Evolutionary conservation across 2,329 filamentous ascomycete species (phyloP).

Genomic region (Monosporascus sp.): DNA sequence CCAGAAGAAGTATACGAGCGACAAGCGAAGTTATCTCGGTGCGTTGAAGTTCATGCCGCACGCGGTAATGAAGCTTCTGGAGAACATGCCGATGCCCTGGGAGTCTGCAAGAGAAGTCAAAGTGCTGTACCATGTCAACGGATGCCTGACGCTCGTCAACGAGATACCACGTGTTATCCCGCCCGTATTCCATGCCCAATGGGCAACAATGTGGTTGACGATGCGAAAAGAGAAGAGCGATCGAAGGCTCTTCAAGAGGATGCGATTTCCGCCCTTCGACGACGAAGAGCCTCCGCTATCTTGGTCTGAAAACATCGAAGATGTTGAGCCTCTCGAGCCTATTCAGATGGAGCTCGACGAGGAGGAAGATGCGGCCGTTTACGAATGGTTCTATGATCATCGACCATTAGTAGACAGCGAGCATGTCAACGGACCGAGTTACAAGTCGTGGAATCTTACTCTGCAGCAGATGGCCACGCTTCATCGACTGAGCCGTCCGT

Average conservation of each 20-base stretch:
- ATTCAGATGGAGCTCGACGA: conserved; percentile 99
- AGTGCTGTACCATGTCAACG: conserved; percentile 96
- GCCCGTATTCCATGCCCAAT: conserved; percentile 95
- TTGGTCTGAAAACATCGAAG: conserved; percentile 98
- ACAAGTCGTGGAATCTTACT: conserved; percentile 90
- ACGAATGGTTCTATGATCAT: conserved; percentile 98
- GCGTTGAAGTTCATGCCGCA: conserved; percentile 99
- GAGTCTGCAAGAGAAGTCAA: conserved; percentile 95
- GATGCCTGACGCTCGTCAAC: conserved; percentile 93
- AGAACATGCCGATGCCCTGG: conserved; percentile 99
- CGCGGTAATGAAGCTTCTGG: conserved; percentile 89
- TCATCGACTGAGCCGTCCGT: conserved; percentile 83
- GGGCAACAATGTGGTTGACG: conserved; percentile 98
- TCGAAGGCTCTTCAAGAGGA: conserved; percentile 91
- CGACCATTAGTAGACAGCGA: conserved; percentile 83
- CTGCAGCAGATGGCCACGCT: conserved; percentile 94
- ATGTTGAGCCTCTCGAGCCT: conserved; percentile 93
- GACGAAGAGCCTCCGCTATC: conserved; percentile 96
- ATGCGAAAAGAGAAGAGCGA: conserved; percentile 99
- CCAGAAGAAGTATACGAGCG: conserved; percentile 97
- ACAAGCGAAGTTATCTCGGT: conserved; percentile 96
- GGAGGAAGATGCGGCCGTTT: conserved; percentile 82
- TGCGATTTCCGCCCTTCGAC: conserved; percentile 98
- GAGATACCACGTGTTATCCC: conserved; percentile 96
- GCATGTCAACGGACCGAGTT: conserved; percentile 94